Conservation (phyloP, 495 filamentous ascomycete species). For the Aspergillus incahuasiensis region DNA sequence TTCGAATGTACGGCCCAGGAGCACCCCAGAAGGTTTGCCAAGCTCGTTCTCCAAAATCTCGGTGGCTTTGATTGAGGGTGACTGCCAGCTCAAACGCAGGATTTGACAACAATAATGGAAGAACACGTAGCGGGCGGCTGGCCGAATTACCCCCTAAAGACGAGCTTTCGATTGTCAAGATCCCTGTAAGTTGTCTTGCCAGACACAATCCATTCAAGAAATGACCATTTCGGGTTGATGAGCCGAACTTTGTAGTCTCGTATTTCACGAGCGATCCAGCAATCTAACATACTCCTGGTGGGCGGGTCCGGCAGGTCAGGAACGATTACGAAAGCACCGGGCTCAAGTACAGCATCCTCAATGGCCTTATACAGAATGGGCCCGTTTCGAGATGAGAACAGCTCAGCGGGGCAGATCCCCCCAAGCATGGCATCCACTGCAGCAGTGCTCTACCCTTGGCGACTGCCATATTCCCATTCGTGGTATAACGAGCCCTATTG, state of each 20-base stretch:
- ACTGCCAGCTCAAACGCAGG: constrained; percentile 6
- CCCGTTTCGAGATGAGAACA: constrained; percentile 16
- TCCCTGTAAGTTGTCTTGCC: too few relatives aligned
- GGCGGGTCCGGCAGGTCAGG: constrained; percentile 17
- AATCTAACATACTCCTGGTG: neutral
- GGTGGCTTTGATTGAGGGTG: neutral
- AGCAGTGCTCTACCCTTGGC: too few relatives aligned
- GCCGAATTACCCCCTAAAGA: constrained; percentile 16
- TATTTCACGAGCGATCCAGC: constrained; percentile 13
- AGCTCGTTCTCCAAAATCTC: neutral
- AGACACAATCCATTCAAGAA: too few relatives aligned
- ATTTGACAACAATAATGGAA: constrained; percentile 22
- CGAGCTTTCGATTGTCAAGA: constrained; percentile 9
- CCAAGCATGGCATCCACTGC: neutral
- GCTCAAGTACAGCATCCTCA: constrained; percentile 13
- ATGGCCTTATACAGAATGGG: neutral
- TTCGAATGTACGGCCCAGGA: constrained; percentile 13
- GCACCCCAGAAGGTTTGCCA: constrained; percentile 19
- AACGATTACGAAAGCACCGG: constrained; percentile 17
- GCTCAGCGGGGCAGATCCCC: too few relatives aligned
- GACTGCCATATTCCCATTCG: too few relatives aligned
- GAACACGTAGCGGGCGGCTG: constrained; percentile 22
- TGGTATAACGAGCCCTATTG: too few relatives aligned
- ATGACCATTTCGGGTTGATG: constrained; percentile 5
- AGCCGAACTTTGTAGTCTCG: constrained; percentile 17